Evolutionary conservation across 805 yeast species (phyloP).

Genomic region (Lipomyces yamadae): DNA sequence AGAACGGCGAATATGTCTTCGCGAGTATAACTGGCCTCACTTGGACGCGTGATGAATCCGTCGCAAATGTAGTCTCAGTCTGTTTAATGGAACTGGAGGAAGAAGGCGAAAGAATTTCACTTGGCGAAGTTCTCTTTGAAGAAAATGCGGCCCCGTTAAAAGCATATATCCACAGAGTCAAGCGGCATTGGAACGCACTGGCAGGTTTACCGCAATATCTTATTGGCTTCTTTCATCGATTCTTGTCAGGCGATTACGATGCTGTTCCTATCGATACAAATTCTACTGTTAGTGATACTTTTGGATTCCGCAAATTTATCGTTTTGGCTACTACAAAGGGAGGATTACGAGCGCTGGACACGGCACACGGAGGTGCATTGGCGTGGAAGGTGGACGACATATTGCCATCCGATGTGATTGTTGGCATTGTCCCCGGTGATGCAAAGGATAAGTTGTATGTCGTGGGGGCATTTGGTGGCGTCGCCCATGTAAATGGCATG

Average conservation of each 20-base stretch:
- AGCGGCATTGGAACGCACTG: slow-evolving; percentile 41
- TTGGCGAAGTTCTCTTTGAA: slow-evolving; percentile 42
- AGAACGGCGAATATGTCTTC: slow-evolving; percentile 17
- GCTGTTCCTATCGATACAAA: slow-evolving; percentile 12
- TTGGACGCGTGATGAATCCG: slow-evolving; percentile 44
- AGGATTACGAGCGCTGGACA: slow-evolving; percentile 44
- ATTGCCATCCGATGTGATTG: slow-evolving; percentile 19
- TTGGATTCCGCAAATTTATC: slow-evolving; percentile 46
- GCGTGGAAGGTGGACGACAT: slow-evolving; percentile 40
- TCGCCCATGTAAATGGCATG: slow-evolving; percentile 19
- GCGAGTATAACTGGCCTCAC: slow-evolving; percentile 12
- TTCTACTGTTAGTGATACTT: slow-evolving; percentile 35
- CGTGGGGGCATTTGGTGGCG: slow-evolving; percentile 23
- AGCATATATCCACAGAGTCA: slow-evolving; percentile 41
- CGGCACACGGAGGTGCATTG: slow-evolving; percentile 38
- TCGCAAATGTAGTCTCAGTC: slow-evolving; percentile 39
- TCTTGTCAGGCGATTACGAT: slow-evolving; percentile 33
- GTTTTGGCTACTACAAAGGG: slow-evolving; percentile 42
- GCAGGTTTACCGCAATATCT: slow-evolving; percentile 28
- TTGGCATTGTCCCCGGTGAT: slow-evolving; percentile 14
- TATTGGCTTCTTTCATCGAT: slow-evolving; percentile 16
- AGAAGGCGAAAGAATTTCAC: slow-evolving; percentile 37
- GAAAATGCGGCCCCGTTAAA: slow-evolving; percentile 40
- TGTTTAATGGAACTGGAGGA: slow-evolving; percentile 42
- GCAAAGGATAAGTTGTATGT: slow-evolving; percentile 11